Evolutionary conservation across 2,329 filamentous ascomycete species (phyloP).

Genomic region (Lasiodiplodia hormozganensis): DNA sequence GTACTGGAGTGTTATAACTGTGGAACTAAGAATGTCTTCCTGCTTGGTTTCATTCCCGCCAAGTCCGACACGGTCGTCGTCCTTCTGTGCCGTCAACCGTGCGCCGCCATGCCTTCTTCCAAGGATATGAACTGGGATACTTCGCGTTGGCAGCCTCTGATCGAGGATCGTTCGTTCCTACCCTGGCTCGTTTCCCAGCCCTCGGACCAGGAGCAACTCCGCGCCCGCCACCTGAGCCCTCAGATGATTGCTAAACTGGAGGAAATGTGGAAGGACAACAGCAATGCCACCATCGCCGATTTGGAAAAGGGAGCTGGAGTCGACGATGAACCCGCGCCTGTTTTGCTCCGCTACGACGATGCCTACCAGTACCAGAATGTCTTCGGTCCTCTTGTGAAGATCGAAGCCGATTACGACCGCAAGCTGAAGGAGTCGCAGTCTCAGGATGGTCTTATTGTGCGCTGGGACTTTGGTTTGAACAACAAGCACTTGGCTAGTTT

Average conservation of each 20-base stretch:
- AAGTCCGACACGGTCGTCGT: slow-evolving; percentile 99
- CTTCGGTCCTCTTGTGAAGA: slow-evolving; percentile 96
- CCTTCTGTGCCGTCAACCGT: slow-evolving; percentile 93
- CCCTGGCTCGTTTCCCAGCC: slow-evolving; percentile 90
- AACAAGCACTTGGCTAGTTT: slow-evolving; percentile 98
- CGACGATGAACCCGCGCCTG: slow-evolving; percentile 93
- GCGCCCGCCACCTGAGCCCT: slow-evolving; percentile 88
- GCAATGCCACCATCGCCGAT: slow-evolving; percentile 85
- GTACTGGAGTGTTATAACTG: slow-evolving; percentile 99
- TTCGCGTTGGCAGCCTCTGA: slow-evolving; percentile 95
- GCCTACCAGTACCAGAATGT: slow-evolving; percentile 99
- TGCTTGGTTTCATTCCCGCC: slow-evolving; percentile 96
- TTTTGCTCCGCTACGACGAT: slow-evolving; percentile 93
- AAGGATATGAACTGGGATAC: slow-evolving; percentile 99
- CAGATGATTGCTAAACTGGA: slow-evolving; percentile 96
- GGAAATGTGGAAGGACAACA: slow-evolving; percentile 98
- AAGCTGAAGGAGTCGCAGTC: slow-evolving; percentile 98
- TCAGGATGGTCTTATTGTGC: slow-evolving; percentile 91
- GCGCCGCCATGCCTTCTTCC: slow-evolving; percentile 89
- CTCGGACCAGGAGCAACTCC: slow-evolving; percentile 93
- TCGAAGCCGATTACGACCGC: slow-evolving; percentile 98
- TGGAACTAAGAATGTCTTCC: slow-evolving; percentile 98
- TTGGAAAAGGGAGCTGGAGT: slow-evolving; percentile 89
- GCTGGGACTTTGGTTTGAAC: slow-evolving; percentile 95
- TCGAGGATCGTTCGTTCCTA: slow-evolving; percentile 94